Evolutionary conservation across 306 rosid genomes (phyloP).

Genomic region (Notholithocarpus densiflorus): DNA sequence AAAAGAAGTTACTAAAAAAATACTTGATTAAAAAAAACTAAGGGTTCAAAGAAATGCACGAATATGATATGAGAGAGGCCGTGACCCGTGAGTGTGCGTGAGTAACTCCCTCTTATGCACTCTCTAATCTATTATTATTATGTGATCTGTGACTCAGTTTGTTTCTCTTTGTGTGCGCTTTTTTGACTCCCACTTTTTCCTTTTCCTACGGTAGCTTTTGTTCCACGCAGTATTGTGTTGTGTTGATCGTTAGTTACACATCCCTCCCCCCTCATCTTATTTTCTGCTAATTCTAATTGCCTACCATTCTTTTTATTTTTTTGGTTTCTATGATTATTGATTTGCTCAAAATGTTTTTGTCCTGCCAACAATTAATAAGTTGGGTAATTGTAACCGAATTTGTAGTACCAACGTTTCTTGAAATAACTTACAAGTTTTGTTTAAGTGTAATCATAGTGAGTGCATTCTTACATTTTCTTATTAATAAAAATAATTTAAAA

Average conservation of each 20-base stretch:
- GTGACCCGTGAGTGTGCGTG: neutral
- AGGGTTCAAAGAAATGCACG: constrained; percentile 9
- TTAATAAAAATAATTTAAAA: no score
- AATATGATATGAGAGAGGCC: neutral
- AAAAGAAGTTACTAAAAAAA: neutral
- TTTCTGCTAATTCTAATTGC: neutral
- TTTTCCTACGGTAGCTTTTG: constrained; percentile 23
- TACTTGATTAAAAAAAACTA: neutral
- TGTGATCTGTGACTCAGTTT: neutral
- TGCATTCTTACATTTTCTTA: no score
- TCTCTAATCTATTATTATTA: no score
- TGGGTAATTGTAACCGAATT: no score
- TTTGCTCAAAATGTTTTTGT: no score
- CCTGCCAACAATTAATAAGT: no score
- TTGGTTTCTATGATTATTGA: no score
- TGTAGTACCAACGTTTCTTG: no score
- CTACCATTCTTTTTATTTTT: no score
- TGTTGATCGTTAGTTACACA: constrained; percentile 11
- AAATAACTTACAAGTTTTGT: no score
- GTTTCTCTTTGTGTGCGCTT: neutral
- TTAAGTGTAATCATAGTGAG: no score
- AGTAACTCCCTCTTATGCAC: constrained; percentile 7
- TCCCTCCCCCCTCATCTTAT: neutral
- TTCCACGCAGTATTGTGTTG: constrained; percentile 16
- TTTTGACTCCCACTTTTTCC: neutral